These are phyloP conservation scores for Austroboletus niveus DNA, from an alignment of 1,284 basidiomycete genomes.

Conservation along the genomic window DNA sequence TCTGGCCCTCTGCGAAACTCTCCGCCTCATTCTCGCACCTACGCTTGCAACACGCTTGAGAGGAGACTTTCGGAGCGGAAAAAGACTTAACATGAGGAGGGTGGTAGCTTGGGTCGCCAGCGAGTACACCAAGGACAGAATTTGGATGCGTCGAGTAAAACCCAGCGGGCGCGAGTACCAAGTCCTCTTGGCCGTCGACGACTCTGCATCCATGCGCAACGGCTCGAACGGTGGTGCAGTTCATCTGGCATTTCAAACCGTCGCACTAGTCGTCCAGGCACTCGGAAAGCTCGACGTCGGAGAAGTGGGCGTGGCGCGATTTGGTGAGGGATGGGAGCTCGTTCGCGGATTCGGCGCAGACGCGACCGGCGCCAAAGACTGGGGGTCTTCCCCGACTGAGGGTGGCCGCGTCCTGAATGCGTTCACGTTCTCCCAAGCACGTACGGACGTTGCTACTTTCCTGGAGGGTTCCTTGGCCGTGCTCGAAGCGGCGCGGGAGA, in stretches of 20 bases:
- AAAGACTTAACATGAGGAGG: constrained; percentile 99
- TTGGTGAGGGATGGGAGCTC: constrained; percentile 86
- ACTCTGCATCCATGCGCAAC: constrained; percentile 97
- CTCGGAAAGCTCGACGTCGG: constrained; percentile 93
- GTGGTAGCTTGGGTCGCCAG: constrained; percentile 98
- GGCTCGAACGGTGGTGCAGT: constrained; percentile 85
- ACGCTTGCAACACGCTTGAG: constrained; percentile 92
- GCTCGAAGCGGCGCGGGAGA: constrained; percentile 75
- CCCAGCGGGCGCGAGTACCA: constrained; percentile 97
- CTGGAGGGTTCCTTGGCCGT: constrained; percentile 82
- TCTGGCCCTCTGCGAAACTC: constrained; percentile 91
- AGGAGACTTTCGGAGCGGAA: constrained; percentile 98
- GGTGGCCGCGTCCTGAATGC: constrained; percentile 63
- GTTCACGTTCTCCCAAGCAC: constrained; percentile 89
- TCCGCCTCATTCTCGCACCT: constrained; percentile 95
- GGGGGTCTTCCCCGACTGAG: constrained; percentile 28
- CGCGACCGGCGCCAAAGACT: constrained; percentile 36
- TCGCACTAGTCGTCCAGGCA: constrained; percentile 90
- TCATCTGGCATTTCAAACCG: constrained; percentile 92
- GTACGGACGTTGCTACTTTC: constrained; percentile 86
- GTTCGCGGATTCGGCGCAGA: constrained; percentile 83
- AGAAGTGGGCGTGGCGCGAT: constrained; percentile 89
- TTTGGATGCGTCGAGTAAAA: constrained; percentile 94
- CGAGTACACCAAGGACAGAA: constrained; percentile 99
- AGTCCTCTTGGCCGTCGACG: constrained; percentile 92